These are phyloP conservation scores for Chondrostereum purpureum DNA, from an alignment of 1,284 basidiomycete species.

Conservation along the genomic window DNA sequence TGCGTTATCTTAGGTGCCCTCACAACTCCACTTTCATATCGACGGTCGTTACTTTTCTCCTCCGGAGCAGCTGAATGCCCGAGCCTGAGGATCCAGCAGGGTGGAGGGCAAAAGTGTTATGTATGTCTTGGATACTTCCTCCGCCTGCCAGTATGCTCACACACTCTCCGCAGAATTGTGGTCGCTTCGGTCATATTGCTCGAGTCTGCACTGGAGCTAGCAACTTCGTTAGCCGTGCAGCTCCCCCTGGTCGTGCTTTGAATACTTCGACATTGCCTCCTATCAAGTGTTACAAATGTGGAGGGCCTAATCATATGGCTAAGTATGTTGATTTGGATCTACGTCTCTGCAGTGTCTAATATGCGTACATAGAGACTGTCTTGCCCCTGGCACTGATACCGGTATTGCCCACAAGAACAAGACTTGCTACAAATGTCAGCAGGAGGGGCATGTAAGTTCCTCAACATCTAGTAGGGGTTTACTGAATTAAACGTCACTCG, in stretches of 20 bases:
- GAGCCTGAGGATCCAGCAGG: slow-evolving; percentile 61
- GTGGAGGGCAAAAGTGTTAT: slow-evolving; percentile 75
- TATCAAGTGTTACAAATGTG: slow-evolving; percentile 79
- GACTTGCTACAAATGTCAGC: slow-evolving; percentile 82
- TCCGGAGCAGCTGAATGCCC: slow-evolving; percentile 87
- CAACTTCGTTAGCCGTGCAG: slow-evolving; percentile 56
- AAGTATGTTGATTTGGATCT: slow-evolving; percentile 35
- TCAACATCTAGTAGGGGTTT: not conserved
- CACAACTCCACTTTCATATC: not conserved
- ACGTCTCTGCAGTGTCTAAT: slow-evolving; percentile 6
- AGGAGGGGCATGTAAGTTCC: slow-evolving; percentile 70
- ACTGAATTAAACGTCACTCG: slow-evolving; percentile 6
- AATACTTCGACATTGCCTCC: slow-evolving; percentile 74
- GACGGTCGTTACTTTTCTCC: not conserved
- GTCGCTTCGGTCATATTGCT: slow-evolving; percentile 76
- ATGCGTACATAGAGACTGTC: slow-evolving; percentile 57
- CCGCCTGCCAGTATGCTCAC: slow-evolving; percentile 11
- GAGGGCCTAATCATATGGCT: slow-evolving; percentile 78
- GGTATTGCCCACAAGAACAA: slow-evolving; percentile 55
- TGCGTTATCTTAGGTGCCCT: slow-evolving; percentile 12
- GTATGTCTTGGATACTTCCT: slow-evolving; percentile 37
- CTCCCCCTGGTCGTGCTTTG: slow-evolving; percentile 65
- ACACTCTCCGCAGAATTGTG: slow-evolving; percentile 52
- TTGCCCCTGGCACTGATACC: slow-evolving; percentile 52
- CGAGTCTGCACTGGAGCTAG: slow-evolving; percentile 58